Conservation (phyloP, 2,329 filamentous ascomycete genomes). For the Zasmidium angulare region DNA sequence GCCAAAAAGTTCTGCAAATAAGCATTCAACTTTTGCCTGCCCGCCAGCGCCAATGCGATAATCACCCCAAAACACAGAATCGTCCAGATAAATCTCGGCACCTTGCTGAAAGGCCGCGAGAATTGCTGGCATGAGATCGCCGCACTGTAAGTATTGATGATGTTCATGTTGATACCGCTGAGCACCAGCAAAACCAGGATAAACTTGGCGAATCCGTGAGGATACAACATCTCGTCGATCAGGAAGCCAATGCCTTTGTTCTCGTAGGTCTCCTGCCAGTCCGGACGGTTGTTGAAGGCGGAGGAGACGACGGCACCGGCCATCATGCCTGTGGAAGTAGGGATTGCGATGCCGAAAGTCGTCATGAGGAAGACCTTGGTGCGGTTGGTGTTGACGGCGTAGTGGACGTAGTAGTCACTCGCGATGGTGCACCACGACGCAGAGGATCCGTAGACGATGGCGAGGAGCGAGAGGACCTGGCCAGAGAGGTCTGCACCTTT, state of each 20-base stretch:
- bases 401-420: constrained; percentile 47
- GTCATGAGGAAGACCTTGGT: constrained; percentile 45
- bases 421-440: constrained; percentile 44
- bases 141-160: constrained; percentile 45
- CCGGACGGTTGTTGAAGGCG: constrained; percentile 41
- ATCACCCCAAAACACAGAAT: constrained; percentile 45
- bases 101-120: constrained; percentile 49
- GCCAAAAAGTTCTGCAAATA: constrained; percentile 49
- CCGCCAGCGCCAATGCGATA: constrained; percentile 45
- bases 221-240: constrained; percentile 47
- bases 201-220: constrained; percentile 50
- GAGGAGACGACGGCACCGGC: constrained; percentile 41
- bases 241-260: constrained; percentile 50
- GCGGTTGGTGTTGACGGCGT: constrained; percentile 39
- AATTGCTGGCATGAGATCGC: constrained; percentile 50
- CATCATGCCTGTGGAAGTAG: constrained; percentile 46
- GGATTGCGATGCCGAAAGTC: constrained; percentile 42
- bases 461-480: constrained; percentile 31
- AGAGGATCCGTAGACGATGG: constrained; percentile 41
- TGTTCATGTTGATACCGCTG: constrained; percentile 40
- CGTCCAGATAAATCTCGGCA: constrained; percentile 53
- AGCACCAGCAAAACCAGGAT: constrained; percentile 42
- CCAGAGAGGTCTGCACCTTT: constrained; percentile 32
- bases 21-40: constrained; percentile 42
- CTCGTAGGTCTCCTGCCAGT: constrained; percentile 41